Evolutionary conservation across 2,329 filamentous ascomycete species (phyloP).

Genomic region (Mycogone perniciosa): DNA sequence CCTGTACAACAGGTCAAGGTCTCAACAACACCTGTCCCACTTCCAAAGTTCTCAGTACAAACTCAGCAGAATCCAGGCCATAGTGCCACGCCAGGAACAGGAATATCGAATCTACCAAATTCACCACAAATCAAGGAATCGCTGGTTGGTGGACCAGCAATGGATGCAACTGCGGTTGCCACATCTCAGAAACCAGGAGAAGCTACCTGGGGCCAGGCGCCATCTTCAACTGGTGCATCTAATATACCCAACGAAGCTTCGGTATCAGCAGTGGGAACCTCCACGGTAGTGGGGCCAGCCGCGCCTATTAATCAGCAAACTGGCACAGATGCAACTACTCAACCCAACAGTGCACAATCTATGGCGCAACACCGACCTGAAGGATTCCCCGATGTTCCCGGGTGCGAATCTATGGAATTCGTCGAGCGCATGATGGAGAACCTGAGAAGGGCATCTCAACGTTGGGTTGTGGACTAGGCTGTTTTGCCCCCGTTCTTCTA

Average conservation of each 20-base stretch:
- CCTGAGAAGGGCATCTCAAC: conserved; percentile 35
- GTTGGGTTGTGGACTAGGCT: not conserved
- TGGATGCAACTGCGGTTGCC: not conserved
- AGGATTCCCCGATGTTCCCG: conserved; percentile 37
- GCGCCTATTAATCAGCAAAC: not conserved
- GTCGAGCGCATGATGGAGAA: conserved; percentile 49
- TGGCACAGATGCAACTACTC: not conserved
- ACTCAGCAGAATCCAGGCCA: not conserved
- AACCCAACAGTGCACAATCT: not conserved
- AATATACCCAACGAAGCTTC: not conserved
- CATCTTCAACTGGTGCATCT: not conserved
- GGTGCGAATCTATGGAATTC: conserved; percentile 40
- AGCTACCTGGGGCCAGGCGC: not conserved
- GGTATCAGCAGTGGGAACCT: not conserved
- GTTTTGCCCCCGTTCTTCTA: not conserved
- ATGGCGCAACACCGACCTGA: conserved; percentile 16
- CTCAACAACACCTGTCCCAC: conserved; percentile 28
- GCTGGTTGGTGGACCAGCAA: not conserved
- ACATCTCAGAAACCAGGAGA: not conserved
- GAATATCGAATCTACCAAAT: conserved; percentile 1
- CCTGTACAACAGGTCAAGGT: conserved; percentile 11
- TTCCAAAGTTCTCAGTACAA: conserved; percentile 21
- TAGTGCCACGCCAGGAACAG: not conserved
- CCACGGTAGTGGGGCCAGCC: not conserved
- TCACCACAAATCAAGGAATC: not conserved